Base-by-base conservation (phyloP, 345 rosid genomes). In the Erucastrum elatum region DNA sequence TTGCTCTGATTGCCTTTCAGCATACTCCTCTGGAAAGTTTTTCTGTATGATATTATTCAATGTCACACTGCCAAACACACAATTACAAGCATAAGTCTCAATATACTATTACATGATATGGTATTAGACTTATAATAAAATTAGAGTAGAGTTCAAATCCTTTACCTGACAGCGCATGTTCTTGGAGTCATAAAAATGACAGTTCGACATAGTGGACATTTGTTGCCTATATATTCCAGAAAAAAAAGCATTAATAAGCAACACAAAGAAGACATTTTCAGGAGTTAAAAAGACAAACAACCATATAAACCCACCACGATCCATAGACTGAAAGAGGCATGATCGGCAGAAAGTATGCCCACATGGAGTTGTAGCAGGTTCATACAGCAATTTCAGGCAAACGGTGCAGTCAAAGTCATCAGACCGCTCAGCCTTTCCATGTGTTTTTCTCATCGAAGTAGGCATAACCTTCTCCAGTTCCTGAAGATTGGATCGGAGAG, bases 261-360 rank as follows among this genome's bases (percentile, higher is more conserved):
- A 21, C 71, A 11, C 66, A 53, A 41, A 56, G 7, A 53, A 63
- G 6, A 34, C 9, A 37, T 1, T 17, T 55, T 34, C 15, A n/a
- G 66, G 70, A 34, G 70, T 21, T 27, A 72, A 58, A 39, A 72
- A 62, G 35, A 68, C 10, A 58, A 77, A 37, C 30, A 55, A 51
- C 65, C 84, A 35, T 31, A 17, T 77, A 81, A 31, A 79, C 90
- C 77, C 62, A 91, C 98, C 91, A 56, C 92, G 88, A 84, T 92
- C 99, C 98, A 91, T 92, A 26, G 98, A 86, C 83, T 93, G 99
- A 80, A 91, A 87, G 64, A 93, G 87, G 81, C 98, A 95, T 51
- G 93, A 83, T 31, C 91, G 90, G 84, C 99, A 95, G 85, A 92
- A 95, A 35, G 98, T 88, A 87, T 95, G 99, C 73, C 99, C 99